Evolutionary conservation across 768 basidiomycete species (phyloP).

Genomic region (Lentinula boryana): DNA sequence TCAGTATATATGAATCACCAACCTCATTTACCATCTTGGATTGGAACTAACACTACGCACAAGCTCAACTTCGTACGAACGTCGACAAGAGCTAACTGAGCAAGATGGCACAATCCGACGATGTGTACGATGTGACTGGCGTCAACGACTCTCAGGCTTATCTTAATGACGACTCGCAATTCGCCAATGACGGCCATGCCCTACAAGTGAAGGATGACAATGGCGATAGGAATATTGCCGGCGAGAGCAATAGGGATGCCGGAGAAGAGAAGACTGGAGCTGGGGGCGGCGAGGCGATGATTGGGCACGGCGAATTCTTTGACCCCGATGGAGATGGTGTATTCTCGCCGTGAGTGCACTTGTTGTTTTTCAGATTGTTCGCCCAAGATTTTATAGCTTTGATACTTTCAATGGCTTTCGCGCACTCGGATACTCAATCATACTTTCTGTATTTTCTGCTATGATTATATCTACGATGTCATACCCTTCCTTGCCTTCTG

Average conservation of each 20-base stretch:
- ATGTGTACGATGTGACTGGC: too few species aligned
- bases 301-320: constrained; percentile 6
- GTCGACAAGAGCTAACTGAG: too few species aligned
- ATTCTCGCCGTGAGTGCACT: constrained; percentile 1
- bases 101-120: too few species aligned
- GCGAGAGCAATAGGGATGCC: background rate
- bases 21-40: too few species aligned
- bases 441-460: background rate
- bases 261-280: too few species aligned
- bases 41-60: too few species aligned
- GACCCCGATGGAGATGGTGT: constrained; percentile 8
- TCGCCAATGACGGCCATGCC: too few species aligned
- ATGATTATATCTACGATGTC: constrained; percentile 6
- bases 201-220: background rate
- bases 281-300: background rate
- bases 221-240: background rate
- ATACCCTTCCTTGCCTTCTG: background rate
- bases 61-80: too few species aligned
- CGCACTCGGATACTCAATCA: background rate
- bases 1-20: too few species aligned
- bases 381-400: background rate
- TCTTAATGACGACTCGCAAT: too few species aligned
- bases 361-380: background rate
- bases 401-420: constrained; percentile 1
- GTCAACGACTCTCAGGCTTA: too few species aligned